Base-by-base conservation (phyloP, 441 rosid species). In the Populus hybrid region DNA sequence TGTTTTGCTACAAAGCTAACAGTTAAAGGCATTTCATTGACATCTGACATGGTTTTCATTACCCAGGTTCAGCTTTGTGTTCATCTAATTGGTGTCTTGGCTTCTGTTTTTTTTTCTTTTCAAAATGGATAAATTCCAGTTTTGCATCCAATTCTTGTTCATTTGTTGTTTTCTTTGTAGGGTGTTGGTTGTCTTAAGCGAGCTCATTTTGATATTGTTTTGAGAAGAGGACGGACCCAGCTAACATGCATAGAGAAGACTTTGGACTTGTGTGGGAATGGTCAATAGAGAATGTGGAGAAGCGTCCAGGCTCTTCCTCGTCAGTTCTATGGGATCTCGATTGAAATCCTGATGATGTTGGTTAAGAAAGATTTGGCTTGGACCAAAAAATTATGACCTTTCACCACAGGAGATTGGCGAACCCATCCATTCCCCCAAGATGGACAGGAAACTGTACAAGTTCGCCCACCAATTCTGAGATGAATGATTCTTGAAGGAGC, bases 351-450 rank as follows among this genome's bases (percentile, higher is more conserved):
- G 77, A 89, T 87, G 87, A 92, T 89, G 84, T 85, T 95, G 87
- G 99, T 90, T 89, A 92, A 92, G 91, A 95, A 94, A 80, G 94
- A 94, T 85, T 87, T 94, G 89, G 90, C 94, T 26, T 91, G 99
- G 99, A 97, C 46, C 91, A 75, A 90, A 98, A 82, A 92, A 90
- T 80, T 89, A 95, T 82, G 99, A 94, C 80, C 91, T 95, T 57
- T 89, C 98, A 74, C 76, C 98, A 1, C 95, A 92, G 84, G 97
- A 92, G 89, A 86, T 91, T 30, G 99, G 99, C 30, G 97, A 95
- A 84, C 97, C 90, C 76, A 86, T 92, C 74, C 94, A 90, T 72
- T 84, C 80, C 72, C 88, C 94, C 35, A 94, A 91, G 87, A 90
- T 92, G 97, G 99, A 98, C 72, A 88, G 92, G 73, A 89, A 89